phyloP scores from a whole-genome alignment of 441 rosid genomes.

The Corymbia citriodora region DNA sequence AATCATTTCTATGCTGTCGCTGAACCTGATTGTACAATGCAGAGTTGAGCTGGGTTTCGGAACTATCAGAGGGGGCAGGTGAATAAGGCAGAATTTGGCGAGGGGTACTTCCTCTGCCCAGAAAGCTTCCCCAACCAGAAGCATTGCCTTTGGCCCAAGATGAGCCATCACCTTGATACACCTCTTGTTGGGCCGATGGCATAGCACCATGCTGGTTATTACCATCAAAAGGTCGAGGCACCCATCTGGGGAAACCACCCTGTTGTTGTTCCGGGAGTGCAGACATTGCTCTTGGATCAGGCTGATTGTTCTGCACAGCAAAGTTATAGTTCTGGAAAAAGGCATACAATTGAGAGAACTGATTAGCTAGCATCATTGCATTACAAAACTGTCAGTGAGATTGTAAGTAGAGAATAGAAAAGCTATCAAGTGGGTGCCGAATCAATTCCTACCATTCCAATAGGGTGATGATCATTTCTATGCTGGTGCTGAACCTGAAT shows the following conservation, averaged over 20 bases:
- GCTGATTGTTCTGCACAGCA: conserved; percentile 9
- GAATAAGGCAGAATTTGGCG: conserved; percentile 3
- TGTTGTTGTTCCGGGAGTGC: conserved; percentile 3
- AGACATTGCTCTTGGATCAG: conserved; percentile 13
- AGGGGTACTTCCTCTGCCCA: background rate
- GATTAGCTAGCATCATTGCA: background rate
- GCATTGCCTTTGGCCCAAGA: conserved; percentile 1
- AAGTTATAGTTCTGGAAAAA: conserved; percentile 16
- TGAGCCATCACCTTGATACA: conserved; percentile 19
- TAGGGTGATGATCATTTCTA: conserved; percentile 12
- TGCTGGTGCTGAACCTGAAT: conserved; percentile 12
- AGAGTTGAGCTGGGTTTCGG: background rate
- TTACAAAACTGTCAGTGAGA: background rate
- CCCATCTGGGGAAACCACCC: conserved; percentile 9
- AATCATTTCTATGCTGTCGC: conserved; percentile 11
- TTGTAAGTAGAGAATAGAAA: background rate
- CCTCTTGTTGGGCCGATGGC: conserved; percentile 14
- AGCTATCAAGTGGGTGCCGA: background rate
- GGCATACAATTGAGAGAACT: background rate
- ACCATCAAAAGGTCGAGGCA: conserved; percentile 4
- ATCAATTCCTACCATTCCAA: conserved; percentile 25
- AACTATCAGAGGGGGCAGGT: background rate
- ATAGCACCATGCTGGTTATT: conserved; percentile 19
- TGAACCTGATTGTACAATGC: conserved; percentile 13
- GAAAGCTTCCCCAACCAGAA: background rate